Evolutionary conservation across 2,329 filamentous ascomycete species (phyloP), one percentile per base, ranked within the genome.

Genomic region (Aspergillus glaucus): DNA sequence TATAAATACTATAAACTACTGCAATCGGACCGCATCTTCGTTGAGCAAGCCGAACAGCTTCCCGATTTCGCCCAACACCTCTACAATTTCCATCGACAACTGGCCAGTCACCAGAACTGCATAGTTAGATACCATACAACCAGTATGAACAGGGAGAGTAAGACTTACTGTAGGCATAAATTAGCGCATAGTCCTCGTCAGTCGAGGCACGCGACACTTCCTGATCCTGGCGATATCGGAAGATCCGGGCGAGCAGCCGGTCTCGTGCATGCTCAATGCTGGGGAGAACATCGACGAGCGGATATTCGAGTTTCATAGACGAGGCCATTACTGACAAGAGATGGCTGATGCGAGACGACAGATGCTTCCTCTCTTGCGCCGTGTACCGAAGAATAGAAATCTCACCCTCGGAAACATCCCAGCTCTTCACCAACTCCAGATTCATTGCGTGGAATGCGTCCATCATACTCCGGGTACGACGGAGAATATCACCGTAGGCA

Each of bases 361-460:
- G 77, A 53, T 91, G 83, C 8, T 79, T 81, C 46, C 93, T 81
- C 69, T 98, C 92, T 7, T 81, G 75, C 4, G 81, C 78, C 1
- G 93, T 97, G 65, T 87, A 90, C 53, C 81, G 78, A 34, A 98
- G 74, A 34, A 97, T 79, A 7, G 86, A 84, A 48, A 85, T 82
- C 70, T 97, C 92, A 3, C 92, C 91, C 22, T 85, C 80, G 2
- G 84, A 89, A 1, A 88, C 80, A 34, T 80, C 79, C 9, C 85
- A 75, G 50, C 92, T 87, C 61, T 91, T 92, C 62, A 87, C 79
- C 34, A 95, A 90, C 53, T 96, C 85, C 9, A 96, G 81, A 54
- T 92, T 94, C 88, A 98, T 95, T 45, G 91, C 89, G 63, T 97
- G 91, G 67, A 98, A 96, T 34, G 88, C 86, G 68, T 96, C 91